Evolutionary conservation across 2,329 filamentous ascomycete genomes (phyloP).

Genomic region (Pseudogymnoascus sp.): DNA sequence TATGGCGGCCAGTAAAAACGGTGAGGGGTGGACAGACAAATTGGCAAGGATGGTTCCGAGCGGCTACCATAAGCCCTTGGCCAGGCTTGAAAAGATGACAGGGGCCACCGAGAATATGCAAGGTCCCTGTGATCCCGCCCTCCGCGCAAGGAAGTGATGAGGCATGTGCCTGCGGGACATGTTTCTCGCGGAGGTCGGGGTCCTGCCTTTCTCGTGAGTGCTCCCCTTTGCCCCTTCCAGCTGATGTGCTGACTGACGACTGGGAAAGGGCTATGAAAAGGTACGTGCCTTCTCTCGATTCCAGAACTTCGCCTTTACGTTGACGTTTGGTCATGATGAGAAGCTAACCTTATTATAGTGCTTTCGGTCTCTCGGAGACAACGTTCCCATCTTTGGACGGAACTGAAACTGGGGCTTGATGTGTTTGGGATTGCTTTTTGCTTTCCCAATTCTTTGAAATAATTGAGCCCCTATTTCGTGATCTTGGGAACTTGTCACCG

Average conservation of each 20-base stretch:
- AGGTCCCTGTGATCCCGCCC: no score
- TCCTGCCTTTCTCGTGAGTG: neutral
- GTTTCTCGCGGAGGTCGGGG: neutral
- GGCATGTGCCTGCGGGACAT: no score
- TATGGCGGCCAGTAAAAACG: no score
- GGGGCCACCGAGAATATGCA: no score
- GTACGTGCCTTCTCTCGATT: neutral
- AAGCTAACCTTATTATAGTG: neutral
- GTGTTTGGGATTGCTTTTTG: neutral
- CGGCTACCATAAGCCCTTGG: no score
- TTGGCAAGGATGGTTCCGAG: no score
- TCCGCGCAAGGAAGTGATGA: no score
- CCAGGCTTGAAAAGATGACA: no score
- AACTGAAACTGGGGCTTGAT: neutral
- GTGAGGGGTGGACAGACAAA: no score
- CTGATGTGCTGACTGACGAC: neutral
- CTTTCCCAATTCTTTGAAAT: neutral
- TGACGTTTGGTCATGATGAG: neutral
- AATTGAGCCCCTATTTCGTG: neutral
- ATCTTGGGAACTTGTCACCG: no score
- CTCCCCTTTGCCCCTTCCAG: neutral
- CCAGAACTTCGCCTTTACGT: neutral
- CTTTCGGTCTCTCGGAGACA: neutral
- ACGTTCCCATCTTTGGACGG: neutral
- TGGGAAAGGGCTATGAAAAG: neutral